Evolutionary conservation across 164 flowering plant species (phyloP), one percentile per base, ranked within the genome.

Genomic region (Vitis riparia): DNA sequence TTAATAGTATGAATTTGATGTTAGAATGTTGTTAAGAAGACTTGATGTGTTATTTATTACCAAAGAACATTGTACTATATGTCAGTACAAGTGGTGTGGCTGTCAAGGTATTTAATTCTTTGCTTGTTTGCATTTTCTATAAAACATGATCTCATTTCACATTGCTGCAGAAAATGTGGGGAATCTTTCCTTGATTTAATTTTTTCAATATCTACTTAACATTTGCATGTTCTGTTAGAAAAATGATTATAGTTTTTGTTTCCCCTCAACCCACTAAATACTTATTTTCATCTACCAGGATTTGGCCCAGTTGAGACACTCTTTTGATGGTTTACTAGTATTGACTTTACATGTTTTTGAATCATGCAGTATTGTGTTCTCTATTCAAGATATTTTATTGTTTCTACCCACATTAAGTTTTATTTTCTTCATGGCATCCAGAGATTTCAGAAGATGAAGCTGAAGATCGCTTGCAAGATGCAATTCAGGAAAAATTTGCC

Each of bases 361-460:
- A 51, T 44, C 1, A 37, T 37, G 58, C 44, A 47, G 53, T 7
- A n/a, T 6, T 47, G 8, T 63, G 44, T 8, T 61, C 19, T 50
- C 13, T 17, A 19, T 13, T 52, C 47, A 12, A 59, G 9, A 12
- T 55, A n/a, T 47, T 13, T 61, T 6, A 8, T 23, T 58, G 6
- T 47, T 65, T 11, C 44, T 23, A 37, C 27, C 61, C 17, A 17
- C 6, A 29, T 14, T 63, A 16, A 16, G n/a, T 71, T 76, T 48
- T 11, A 17, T 68, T 75, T 72, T 72, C 51, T 64, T 62, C 64
- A 17, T 77, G 72, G 51, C 57, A 49, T 80, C 58, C 88, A 95
- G 98, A 95, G 83, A 89, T 95, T 62, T 87, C 98, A 7, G 97
- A 89, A 86, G 91, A 86, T 59, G 98, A 95, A 82, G 99, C 99